Base-by-base conservation (phyloP, 2,329 filamentous ascomycete species). In the Metarhizium guizhouense region DNA sequence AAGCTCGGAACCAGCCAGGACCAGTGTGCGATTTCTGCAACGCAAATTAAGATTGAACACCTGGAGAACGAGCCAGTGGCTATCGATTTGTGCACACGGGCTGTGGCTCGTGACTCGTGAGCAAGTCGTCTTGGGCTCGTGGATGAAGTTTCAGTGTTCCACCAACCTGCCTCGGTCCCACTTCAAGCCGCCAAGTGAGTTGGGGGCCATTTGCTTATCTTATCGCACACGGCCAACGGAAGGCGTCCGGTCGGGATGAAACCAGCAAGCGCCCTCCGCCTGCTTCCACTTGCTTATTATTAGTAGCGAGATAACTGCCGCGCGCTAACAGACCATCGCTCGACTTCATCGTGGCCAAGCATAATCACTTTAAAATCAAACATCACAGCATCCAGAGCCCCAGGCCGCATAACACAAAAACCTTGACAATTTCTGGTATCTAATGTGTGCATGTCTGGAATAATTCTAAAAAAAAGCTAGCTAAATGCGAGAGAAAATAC, bases 191-290 rank as follows among this genome's bases (percentile, higher is more conserved):
- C 7, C 32, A 32, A 30, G 25, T 8, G 16, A 20, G 54, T 20
- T 7, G 25, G 40, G 47, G 14, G 48, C 30, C 32, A 47, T 51
- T 56, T 53, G 36, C 54, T 63, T 66, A 66, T 66, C 64, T 66
- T 64, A 66, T 66, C 64, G 50, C 50, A 16, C 4, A 16, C 40
- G 25, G 3, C n/a, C 53, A 55, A 42, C 36, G 30, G n/a, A 16
- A 54, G 47, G 42, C 52, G 47, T 52, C 20, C 25, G 4, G 25
- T 25, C 56, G 52, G 49, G 50, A 20, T 34, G 32, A 7, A n/a
- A 45, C 52, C 11, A 43, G 18, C 18, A 53, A 40, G 43, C 32
- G 43, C 45, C 29, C 16, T 32, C 52, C 13, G 43, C 30, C 45
- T n/a, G 6, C 10, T 49, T 47, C 34, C 42, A 16, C 42, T 7